Conservation (phyloP, 106 monocot genomes). For the Triglochin maritima region DNA sequence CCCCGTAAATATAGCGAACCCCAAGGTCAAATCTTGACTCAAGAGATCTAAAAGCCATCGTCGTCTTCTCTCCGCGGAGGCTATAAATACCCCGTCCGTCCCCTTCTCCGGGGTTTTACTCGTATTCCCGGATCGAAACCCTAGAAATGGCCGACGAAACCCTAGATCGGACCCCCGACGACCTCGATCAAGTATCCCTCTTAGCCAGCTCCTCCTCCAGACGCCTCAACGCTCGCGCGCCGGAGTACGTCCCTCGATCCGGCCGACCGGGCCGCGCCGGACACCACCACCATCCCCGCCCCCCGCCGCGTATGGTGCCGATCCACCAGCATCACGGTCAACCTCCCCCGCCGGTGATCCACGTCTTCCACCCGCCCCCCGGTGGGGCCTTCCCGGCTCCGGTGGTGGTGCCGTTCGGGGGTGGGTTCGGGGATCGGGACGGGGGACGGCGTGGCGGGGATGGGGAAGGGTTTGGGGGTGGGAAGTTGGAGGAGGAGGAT, state of each 20-base stretch:
- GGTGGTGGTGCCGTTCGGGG: constrained; percentile 1
- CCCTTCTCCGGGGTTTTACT: neutral
- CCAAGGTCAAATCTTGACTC: neutral
- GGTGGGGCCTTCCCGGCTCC: constrained; percentile 10
- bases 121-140: constrained; percentile 1
- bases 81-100: neutral
- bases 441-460: constrained; percentile 2
- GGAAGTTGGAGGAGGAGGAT: constrained; percentile 6
- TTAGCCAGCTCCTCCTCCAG: constrained; percentile 19
- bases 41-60: too few species aligned
- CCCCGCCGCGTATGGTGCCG: constrained; percentile 20
- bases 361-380: constrained; percentile 14
- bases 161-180: constrained; percentile 1
- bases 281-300: neutral
- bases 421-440: constrained; percentile 15
- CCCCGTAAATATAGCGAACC: neutral
- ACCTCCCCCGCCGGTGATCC: constrained; percentile 16
- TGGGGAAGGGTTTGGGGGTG: constrained; percentile 18
- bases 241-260: constrained; percentile 58
- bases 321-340: constrained; percentile 22
- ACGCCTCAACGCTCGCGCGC: constrained; percentile 66
- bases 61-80: too few species aligned
- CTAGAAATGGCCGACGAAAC: constrained; percentile 8
- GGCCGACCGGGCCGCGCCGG: neutral
- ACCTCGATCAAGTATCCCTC: neutral